Base-by-base conservation (phyloP, 768 basidiomycete species). In the Dioszegia crocea region DNA sequence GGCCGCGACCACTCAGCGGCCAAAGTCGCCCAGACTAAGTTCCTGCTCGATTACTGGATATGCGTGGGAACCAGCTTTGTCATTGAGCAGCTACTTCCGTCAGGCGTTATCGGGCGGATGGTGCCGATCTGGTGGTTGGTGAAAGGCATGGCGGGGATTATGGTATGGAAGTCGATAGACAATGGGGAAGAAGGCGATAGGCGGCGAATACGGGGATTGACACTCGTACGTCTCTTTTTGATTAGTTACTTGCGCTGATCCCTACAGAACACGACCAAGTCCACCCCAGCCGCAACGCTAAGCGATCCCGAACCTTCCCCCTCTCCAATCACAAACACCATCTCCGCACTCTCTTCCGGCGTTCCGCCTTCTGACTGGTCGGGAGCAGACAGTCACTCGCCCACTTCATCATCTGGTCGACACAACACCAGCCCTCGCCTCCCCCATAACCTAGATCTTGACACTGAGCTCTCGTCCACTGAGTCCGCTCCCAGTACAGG, bases 121-220 rank as follows among this genome's bases (percentile, higher is more conserved):
- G 24, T 56, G 16, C 54, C 54, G 17, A 26, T 56, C 6, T 56
- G 54, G 54, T 56, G 54, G 54, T 29, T 56, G 17, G 27, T 56
- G 26, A 56, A 44, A 56, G 54, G 41, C 4, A 47, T 46, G 30
- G 54, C 43, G 8, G 44, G 40, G 54, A 31, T 56, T 11, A 21
- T 19, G 43, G 29, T 44, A 3, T 56, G 40, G 43, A 56, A 45
- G 54, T 44, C 54, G 31, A 19, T 36, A 12, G 41, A 23, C 21
- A 33, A 1, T 31, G 40, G n/a, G 12, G 11, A 21, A 3, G 16
- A 11, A 27, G 39, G 19, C 8, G 39, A 2, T 11, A 43, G n/a
- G 10, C 33, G 16, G 9, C 27, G 23, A 12, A 11, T 24, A 3
- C 52, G n/a, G 11, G 33, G 6, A 9, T 30, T 54, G 2, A 17